A percentile compares a stretch with the other conserved stretches of the same genome.
These are phyloP conservation scores for Phytophthora sansomeana DNA, from an alignment of 352 stramenopile species.

Conservation along the genomic window DNA sequence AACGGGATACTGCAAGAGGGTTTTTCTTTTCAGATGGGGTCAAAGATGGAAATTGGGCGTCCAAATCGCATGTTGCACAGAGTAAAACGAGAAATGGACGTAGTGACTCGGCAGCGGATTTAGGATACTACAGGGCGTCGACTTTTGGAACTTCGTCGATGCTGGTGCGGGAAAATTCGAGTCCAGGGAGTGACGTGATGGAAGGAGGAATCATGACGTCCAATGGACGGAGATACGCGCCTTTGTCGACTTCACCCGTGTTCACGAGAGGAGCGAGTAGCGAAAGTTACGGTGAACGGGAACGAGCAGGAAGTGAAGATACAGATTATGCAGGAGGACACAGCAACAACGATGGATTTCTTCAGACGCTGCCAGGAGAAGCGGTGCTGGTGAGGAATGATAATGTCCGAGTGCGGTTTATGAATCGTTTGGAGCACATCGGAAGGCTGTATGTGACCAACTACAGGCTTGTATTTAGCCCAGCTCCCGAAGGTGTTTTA, in stretches of 20 bases:
- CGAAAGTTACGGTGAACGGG: constrained; percentile 26
- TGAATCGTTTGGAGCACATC: constrained; percentile 54
- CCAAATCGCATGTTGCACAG: constrained; percentile 17
- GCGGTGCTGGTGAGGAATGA: constrained; percentile 69
- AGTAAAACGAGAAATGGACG: constrained; percentile 6
- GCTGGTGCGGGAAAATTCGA: constrained; percentile 1
- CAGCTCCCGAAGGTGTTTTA: constrained; percentile 24
- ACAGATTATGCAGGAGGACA: constrained; percentile 31
- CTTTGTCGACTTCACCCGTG: constrained; percentile 1
- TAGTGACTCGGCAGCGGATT: constrained; percentile 18
- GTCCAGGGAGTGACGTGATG: constrained; percentile 18
- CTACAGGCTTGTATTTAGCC: constrained; percentile 84
- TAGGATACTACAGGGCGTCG: constrained; percentile 13
- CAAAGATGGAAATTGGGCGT: constrained; percentile 15
- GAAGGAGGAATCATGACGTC: constrained; percentile 43
- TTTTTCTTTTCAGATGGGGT: constrained; percentile 28
- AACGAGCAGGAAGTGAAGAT: constrained; percentile 38
- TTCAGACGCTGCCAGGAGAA: constrained; percentile 76
- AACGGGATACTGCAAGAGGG: constrained; percentile 13
- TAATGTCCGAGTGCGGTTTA: constrained; percentile 64
- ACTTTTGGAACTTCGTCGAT: constrained; percentile 7
- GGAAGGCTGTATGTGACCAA: constrained; percentile 84
- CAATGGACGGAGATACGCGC: constrained; percentile 32
- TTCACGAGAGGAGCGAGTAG: constrained; percentile 17
- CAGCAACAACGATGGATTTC: constrained; percentile 18